A percentile compares a stretch with the other conserved stretches of the same genome.
Evolutionary conservation across 2,329 filamentous ascomycete species (phyloP).

Genomic region (Drechslera avenae): DNA sequence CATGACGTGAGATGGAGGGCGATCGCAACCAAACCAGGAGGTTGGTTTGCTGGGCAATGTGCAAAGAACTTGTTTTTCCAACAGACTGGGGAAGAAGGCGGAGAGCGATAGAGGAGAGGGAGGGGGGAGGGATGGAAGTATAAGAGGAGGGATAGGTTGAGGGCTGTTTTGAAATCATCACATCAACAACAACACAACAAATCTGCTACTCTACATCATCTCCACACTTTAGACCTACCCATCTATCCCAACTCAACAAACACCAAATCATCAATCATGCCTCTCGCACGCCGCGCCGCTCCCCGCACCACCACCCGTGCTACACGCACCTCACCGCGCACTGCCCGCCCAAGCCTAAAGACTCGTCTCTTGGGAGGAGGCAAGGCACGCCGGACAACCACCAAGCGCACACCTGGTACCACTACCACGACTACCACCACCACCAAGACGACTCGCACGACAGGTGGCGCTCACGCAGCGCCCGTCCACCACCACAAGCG

Average conservation of each 20-base stretch:
- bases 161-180: background rate
- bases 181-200: background rate
- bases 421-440: slow-evolving; percentile 47
- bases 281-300: slow-evolving; percentile 33
- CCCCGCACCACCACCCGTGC: slow-evolving; percentile 22
- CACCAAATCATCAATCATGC: slow-evolving; percentile 26
- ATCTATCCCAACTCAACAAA: slow-evolving; percentile 1
- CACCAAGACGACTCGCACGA: slow-evolving; percentile 51
- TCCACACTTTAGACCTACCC: background rate
- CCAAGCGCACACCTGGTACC: slow-evolving; percentile 39
- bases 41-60: slow-evolving; percentile 9
- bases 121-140: background rate
- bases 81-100: background rate
- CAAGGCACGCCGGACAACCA: slow-evolving; percentile 35
- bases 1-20: slow-evolving; percentile 31
- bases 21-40: slow-evolving; percentile 16
- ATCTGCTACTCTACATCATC: too few species aligned
- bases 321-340: slow-evolving; percentile 33
- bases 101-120: background rate
- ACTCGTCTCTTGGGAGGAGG: slow-evolving; percentile 58
- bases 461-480: slow-evolving; percentile 41
- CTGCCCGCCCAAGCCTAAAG: slow-evolving; percentile 58
- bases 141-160: slow-evolving; percentile 17
- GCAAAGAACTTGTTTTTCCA: slow-evolving; percentile 30
- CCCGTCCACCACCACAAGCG: slow-evolving; percentile 66